Evolutionary conservation across 805 yeast species (phyloP).

Genomic region (Nakazawaea ambrosiae): DNA sequence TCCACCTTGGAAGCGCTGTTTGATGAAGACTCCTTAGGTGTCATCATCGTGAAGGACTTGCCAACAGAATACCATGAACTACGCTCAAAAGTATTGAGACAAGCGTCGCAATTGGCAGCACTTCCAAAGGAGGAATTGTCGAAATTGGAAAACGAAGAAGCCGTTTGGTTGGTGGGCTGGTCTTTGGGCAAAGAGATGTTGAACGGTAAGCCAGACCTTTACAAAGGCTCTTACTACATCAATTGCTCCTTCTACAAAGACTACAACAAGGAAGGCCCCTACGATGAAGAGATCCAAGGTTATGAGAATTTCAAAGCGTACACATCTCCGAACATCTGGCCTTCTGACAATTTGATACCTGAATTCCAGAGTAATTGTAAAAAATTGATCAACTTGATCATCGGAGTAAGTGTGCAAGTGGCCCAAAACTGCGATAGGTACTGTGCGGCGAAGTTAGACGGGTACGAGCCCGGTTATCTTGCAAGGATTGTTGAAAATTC

Average conservation of each 20-base stretch:
- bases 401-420: slow-evolving; percentile 39
- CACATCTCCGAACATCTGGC: slow-evolving; percentile 49
- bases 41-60: slow-evolving; percentile 38
- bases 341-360: slow-evolving; percentile 26
- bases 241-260: slow-evolving; percentile 50
- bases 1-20: slow-evolving; percentile 35
- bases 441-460: slow-evolving; percentile 21
- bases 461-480: slow-evolving; percentile 30
- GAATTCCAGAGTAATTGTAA: slow-evolving; percentile 31
- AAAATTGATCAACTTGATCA: slow-evolving; percentile 35
- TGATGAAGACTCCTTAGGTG: slow-evolving; percentile 50
- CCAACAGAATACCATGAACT: slow-evolving; percentile 31
- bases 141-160: slow-evolving; percentile 38
- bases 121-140: slow-evolving; percentile 27
- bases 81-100: slow-evolving; percentile 33
- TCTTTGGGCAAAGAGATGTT: slow-evolving; percentile 50
- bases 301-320: slow-evolving; percentile 34
- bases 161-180: slow-evolving; percentile 54
- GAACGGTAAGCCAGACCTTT: slow-evolving; percentile 33
- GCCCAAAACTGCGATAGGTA: slow-evolving; percentile 49
- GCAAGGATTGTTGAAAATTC: slow-evolving; percentile 39
- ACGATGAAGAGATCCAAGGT: slow-evolving; percentile 21
- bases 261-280: slow-evolving; percentile 38
- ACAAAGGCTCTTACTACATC: slow-evolving; percentile 52
- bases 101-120: slow-evolving; percentile 35